These are phyloP conservation scores for Hymenoscyphus occultus DNA, from an alignment of 2,329 filamentous ascomycete species.

Conservation along the genomic window DNA sequence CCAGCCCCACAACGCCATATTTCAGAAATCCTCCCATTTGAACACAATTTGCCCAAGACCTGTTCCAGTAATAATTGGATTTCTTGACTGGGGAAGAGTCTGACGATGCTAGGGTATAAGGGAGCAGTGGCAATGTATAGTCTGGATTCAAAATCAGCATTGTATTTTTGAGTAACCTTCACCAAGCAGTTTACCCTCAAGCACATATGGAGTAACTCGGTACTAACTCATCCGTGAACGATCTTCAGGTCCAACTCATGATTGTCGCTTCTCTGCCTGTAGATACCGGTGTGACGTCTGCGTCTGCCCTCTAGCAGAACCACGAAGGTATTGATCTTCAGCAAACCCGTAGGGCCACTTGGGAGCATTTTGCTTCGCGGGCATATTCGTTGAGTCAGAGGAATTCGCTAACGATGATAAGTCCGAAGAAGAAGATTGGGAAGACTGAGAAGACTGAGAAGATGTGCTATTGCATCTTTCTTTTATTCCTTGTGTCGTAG, in stretches of 20 bases:
- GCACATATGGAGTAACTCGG: too few species aligned
- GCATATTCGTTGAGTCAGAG: background rate
- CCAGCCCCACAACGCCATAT: too few species aligned
- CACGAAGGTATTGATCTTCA: constrained; percentile 2
- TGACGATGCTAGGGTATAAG: too few species aligned
- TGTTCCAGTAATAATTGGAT: too few species aligned
- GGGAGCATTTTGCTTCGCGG: background rate
- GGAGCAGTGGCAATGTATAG: too few species aligned
- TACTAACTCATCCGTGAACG: background rate
- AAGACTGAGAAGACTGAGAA: background rate
- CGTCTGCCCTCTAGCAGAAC: background rate
- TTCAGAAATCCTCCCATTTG: too few species aligned
- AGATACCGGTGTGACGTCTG: background rate
- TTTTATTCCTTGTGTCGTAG: background rate
- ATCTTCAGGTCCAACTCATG: background rate
- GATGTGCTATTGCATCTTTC: background rate
- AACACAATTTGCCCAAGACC: too few species aligned
- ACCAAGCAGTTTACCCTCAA: too few species aligned
- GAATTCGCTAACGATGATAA: background rate
- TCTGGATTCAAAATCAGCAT: too few species aligned
- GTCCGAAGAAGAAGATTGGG: background rate
- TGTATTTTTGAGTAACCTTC: too few species aligned
- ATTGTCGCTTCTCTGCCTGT: background rate
- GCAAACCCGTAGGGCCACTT: background rate
- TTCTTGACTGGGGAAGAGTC: too few species aligned